Evolutionary conservation across 345 rosid species (phyloP).

Genomic region (Gossypium anomalum): DNA sequence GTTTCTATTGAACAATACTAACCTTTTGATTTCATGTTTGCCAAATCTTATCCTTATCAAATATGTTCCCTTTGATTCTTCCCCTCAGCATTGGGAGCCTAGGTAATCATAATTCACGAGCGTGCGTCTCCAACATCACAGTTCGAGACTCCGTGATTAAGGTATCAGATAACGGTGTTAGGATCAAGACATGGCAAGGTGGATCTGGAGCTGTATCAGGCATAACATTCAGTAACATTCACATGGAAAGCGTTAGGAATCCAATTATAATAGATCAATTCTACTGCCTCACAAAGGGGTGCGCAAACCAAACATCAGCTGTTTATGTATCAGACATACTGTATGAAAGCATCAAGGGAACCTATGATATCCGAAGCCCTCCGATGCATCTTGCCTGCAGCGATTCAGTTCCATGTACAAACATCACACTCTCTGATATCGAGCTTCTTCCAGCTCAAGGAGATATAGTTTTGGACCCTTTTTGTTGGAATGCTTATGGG

Average conservation of each 20-base stretch:
- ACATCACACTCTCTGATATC: slow-evolving; percentile 65
- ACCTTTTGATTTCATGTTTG: not conserved
- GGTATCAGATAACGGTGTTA: slow-evolving; percentile 74
- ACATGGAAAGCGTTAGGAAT: slow-evolving; percentile 77
- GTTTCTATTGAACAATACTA: not conserved
- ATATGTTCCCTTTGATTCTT: not conserved
- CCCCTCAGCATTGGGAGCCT: slow-evolving; percentile 81
- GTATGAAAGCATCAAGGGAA: slow-evolving; percentile 76
- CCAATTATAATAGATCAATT: slow-evolving; percentile 91
- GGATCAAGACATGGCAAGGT: slow-evolving; percentile 99
- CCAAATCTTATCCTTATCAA: not conserved
- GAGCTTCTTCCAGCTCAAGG: slow-evolving; percentile 87
- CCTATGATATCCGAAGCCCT: slow-evolving; percentile 76
- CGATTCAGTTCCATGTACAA: slow-evolving; percentile 80
- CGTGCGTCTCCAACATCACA: slow-evolving; percentile 85
- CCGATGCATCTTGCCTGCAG: slow-evolving; percentile 91
- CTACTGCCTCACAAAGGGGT: slow-evolving; percentile 71
- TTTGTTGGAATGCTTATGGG: slow-evolving; percentile 96
- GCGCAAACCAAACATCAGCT: slow-evolving; percentile 75
- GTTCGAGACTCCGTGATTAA: slow-evolving; percentile 78
- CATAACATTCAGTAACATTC: slow-evolving; percentile 72
- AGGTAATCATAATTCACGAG: slow-evolving; percentile 76
- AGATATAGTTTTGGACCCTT: slow-evolving; percentile 49
- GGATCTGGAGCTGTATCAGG: slow-evolving; percentile 88
- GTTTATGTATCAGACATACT: slow-evolving; percentile 63